Percentiles rank a stretch among this genome's conserved stretches.
These are phyloP conservation scores for Jatropha podagrica DNA, from an alignment of 441 rosid species.

Conservation along the genomic window DNA sequence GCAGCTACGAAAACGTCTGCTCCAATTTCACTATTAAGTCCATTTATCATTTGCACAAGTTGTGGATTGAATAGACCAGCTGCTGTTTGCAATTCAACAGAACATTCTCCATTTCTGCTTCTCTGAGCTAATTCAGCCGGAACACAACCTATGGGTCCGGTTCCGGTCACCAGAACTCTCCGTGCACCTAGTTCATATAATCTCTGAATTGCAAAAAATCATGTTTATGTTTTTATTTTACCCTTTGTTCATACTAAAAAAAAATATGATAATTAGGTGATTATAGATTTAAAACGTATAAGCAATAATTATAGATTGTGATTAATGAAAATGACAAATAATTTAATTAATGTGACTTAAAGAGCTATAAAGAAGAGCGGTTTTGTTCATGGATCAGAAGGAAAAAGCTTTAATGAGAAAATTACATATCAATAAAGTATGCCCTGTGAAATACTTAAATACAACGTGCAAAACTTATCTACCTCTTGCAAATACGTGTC, in stretches of 20 bases:
- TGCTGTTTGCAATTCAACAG: slow-evolving; percentile 57
- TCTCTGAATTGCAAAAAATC: slow-evolving; percentile 33
- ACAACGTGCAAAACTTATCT: background rate
- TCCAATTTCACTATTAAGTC: slow-evolving; percentile 55
- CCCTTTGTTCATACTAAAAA: too few relatives aligned
- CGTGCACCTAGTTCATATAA: slow-evolving; percentile 71
- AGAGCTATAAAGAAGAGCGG: background rate
- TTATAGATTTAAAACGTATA: too few relatives aligned
- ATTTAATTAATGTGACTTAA: background rate
- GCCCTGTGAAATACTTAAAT: slow-evolving; percentile 15
- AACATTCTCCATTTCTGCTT: slow-evolving; percentile 70
- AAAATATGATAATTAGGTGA: background rate
- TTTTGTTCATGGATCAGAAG: slow-evolving; percentile 4
- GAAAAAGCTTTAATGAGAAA: slow-evolving; percentile 19
- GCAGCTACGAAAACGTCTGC: slow-evolving; percentile 56
- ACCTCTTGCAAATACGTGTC: slow-evolving; percentile 19
- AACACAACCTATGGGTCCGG: slow-evolving; percentile 87
- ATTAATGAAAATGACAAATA: background rate
- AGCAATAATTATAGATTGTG: background rate
- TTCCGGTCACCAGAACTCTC: slow-evolving; percentile 81
- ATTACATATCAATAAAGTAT: background rate
- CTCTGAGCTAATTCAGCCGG: slow-evolving; percentile 76
- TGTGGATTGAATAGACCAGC: slow-evolving; percentile 72
- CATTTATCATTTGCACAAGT: slow-evolving; percentile 48
- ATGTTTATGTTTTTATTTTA: too few relatives aligned